phyloP scores from a whole-genome alignment of 495 filamentous ascomycete species.

The Chaetomium tenue region DNA sequence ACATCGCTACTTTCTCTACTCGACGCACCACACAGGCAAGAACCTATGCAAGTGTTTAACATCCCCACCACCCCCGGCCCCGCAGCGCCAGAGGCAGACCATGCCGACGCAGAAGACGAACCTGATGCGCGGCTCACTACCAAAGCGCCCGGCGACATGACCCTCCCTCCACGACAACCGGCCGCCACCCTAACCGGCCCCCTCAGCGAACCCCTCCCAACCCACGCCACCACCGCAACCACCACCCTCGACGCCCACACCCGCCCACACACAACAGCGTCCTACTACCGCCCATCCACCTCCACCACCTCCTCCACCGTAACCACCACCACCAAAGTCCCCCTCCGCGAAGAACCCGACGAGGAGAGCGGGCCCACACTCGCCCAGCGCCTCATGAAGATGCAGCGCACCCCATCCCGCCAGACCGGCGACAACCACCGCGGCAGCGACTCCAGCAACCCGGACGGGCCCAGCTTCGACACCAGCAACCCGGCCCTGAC shows the following conservation, averaged over 20 bases:
- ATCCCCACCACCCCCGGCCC: slow-evolving; percentile 40
- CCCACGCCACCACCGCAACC: background rate
- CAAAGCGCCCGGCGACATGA: background rate
- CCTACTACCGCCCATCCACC: slow-evolving; percentile 32
- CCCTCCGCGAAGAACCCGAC: slow-evolving; percentile 39
- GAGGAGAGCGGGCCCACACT: slow-evolving; percentile 30
- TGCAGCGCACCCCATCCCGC: slow-evolving; percentile 39
- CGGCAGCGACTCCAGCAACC: background rate
- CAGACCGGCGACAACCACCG: slow-evolving; percentile 4
- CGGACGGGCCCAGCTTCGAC: slow-evolving; percentile 42
- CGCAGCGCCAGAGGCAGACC: slow-evolving; percentile 2
- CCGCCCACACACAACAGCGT: slow-evolving; percentile 33
- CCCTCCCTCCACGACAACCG: background rate
- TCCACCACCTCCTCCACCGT: slow-evolving; percentile 35
- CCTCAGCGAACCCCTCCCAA: slow-evolving; percentile 5
- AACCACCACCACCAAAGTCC: slow-evolving; percentile 50
- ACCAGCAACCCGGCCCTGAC: slow-evolving; percentile 50
- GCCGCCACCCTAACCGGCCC: slow-evolving; percentile 3
- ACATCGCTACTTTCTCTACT: slow-evolving; percentile 57
- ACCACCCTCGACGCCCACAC: slow-evolving; percentile 4
- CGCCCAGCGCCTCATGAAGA: slow-evolving; percentile 29
- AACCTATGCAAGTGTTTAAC: slow-evolving; percentile 31
- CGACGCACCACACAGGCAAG: slow-evolving; percentile 46
- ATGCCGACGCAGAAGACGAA: background rate
- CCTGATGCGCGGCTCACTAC: background rate